These are phyloP conservation scores for Tephrocybe sp. DNA, from an alignment of 768 basidiomycete genomes.

Conservation along the genomic window DNA sequence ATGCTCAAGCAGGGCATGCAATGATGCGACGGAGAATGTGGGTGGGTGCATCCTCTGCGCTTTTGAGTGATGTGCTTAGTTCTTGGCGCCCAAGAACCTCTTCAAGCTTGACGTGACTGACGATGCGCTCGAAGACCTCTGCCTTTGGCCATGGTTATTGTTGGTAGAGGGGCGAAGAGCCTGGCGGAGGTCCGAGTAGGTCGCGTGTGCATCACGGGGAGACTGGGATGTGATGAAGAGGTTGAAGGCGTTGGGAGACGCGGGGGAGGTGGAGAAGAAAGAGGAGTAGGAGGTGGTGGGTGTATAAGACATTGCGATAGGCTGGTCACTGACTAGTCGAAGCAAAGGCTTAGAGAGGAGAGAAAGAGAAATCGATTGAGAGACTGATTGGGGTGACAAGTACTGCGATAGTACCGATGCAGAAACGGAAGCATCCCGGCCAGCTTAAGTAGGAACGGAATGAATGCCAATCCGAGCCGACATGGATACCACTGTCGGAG, in stretches of 20 bases:
- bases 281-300: slow-evolving; percentile 22
- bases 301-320: slow-evolving; percentile 28
- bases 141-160: slow-evolving; percentile 10
- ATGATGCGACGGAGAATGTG: not conserved
- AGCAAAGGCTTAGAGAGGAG: slow-evolving; percentile 3
- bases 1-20: slow-evolving; percentile 10
- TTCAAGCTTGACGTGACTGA: slow-evolving; percentile 16
- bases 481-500: slow-evolving; percentile 4
- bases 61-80: slow-evolving; percentile 5
- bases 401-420: slow-evolving; percentile 14
- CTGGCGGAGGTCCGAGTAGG: slow-evolving; percentile 39
- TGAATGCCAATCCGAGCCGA: slow-evolving; percentile 2
- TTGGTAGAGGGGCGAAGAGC: slow-evolving; percentile 31
- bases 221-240: slow-evolving; percentile 35
- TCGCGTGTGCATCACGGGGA: slow-evolving; percentile 37
- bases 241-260: slow-evolving; percentile 29
- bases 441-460: slow-evolving; percentile 16
- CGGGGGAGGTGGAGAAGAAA: slow-evolving; percentile 25
- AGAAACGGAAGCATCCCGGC: not conserved
- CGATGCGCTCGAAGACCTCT: slow-evolving; percentile 8
- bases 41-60: not conserved
- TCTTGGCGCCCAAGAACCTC: slow-evolving; percentile 12
- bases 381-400: slow-evolving; percentile 9
- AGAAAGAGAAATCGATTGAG: slow-evolving; percentile 20
- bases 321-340: slow-evolving; percentile 18